Evolutionary conservation across 2,329 filamentous ascomycete species (phyloP), one percentile per base, ranked within the genome.

Genomic region (Alternaria tenuissima): DNA sequence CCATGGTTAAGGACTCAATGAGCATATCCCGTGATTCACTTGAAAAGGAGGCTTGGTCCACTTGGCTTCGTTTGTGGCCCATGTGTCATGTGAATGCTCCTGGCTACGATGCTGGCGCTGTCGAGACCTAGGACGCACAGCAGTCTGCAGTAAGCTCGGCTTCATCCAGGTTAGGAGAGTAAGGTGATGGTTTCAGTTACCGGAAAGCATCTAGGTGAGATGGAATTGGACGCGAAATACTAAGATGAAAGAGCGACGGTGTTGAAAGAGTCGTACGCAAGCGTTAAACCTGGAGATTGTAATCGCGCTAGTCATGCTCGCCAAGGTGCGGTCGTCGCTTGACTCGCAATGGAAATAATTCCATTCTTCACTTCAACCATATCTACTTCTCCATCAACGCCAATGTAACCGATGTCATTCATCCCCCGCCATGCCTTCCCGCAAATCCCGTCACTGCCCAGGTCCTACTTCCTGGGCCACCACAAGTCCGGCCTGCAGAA

Each of bases 391-490:
- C 41, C 8, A 22, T 16, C n/a, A 38, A 38, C 4, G 41, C 52
- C 52, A 55, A 58, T 59, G 55, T 54, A 52, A 65, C 70, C 71
- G 61, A 75, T 76, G 77, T 67, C 75, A 78, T 70, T 98, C 80
- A 78, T 90, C 42, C 92, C 95, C 26, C 92, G 94, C 69, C 78
- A 83, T 66, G 80, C 82, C 54, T 98, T 96, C 78, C 88, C 90
- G 39, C 82, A 89, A 43, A 90, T 94, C 71, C 82, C 84, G 55
- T 91, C 89, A 53, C 89, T 98, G 62, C 90, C 91, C 39, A 89
- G 92, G 66, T 95, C 94, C 60, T 99, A 98, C 81, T 99, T 92
- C 81, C 86, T 98, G 47, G 95, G 95, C 63, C 95, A 99, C 81
- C 95, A 99, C 83, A 87, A 88, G 62, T 86, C 91, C 9, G 95